These are phyloP conservation scores for Leptoxyphium fumago DNA, from an alignment of 2,329 filamentous ascomycete genomes.

Conservation along the genomic window DNA sequence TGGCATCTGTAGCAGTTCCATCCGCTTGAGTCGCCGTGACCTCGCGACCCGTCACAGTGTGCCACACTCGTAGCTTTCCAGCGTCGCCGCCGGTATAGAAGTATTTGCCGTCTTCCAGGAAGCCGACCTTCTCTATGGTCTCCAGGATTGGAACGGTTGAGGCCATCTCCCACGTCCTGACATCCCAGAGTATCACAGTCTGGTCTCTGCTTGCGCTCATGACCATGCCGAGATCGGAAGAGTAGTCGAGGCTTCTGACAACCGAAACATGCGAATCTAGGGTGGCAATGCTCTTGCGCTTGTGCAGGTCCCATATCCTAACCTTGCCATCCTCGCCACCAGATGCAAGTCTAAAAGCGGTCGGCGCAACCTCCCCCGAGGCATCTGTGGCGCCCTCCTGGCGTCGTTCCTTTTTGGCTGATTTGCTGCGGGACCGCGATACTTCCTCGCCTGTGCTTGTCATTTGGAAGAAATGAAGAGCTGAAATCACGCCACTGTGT, in stretches of 20 bases:
- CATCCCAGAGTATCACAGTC: conserved; percentile 85
- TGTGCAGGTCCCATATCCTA: conserved; percentile 80
- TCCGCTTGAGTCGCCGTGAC: conserved; percentile 58
- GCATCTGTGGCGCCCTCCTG: conserved; percentile 33
- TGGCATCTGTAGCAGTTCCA: conserved; percentile 46
- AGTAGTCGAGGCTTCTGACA: conserved; percentile 77
- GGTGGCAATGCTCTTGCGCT: conserved; percentile 59
- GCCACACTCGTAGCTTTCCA: conserved; percentile 73
- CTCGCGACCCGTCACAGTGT: conserved; percentile 60
- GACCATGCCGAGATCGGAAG: conserved; percentile 54
- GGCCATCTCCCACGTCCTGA: conserved; percentile 66
- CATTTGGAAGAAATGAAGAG: conserved; percentile 74
- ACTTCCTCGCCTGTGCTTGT: conserved; percentile 9
- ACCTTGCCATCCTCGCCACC: conserved; percentile 91
- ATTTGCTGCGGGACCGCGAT: conserved; percentile 18
- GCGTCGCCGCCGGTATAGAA: conserved; percentile 77
- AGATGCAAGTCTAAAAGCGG: conserved; percentile 67
- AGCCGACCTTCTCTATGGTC: conserved; percentile 69
- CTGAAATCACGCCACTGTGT: conserved; percentile 80
- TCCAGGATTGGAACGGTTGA: conserved; percentile 76
- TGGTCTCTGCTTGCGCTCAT: conserved; percentile 84
- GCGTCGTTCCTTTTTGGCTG: conserved; percentile 32
- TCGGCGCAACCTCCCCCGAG: conserved; percentile 33
- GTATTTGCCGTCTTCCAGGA: conserved; percentile 53
- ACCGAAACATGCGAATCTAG: conserved; percentile 91